Evolutionary conservation across 2,329 filamentous ascomycete species (phyloP), one percentile per base, ranked within the genome.

Genomic region (Monilinia vaccinii-corymbosi): DNA sequence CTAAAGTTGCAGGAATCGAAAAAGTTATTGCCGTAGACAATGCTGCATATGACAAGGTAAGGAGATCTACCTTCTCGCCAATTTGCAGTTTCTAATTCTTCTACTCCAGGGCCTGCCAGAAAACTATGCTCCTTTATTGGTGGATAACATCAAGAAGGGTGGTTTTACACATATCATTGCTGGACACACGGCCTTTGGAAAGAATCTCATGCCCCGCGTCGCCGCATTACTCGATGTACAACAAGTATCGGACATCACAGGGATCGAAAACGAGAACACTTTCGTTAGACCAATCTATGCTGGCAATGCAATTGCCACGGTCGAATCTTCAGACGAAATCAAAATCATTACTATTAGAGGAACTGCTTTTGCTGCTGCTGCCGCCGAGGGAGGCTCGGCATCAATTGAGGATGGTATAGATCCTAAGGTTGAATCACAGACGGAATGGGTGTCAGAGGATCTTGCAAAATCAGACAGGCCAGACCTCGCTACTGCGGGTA

Each of bases 241-340:
- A 76, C 92, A 96, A 73, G 85, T 99, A 63, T 96, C 92, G 48
- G 94, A 99, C 73, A 89, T 97, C 67, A 97, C 86, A 21, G 80
- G 76, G 1, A 88, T 99, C 71, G 85, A 97, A 75, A 84, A 84
- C 74, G 92, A 96, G 74, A 92, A 93, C 74, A 97, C 91, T 14
- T 99, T 99, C 71, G 88, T 97, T 59, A 88, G 94, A 60, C 93
- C 94, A 32, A 97, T 99, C 71, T 99, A 99, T 74, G 94, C 94
- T 61, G 94, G 94, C 59, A 99, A 99, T 72, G 94, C 93, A 51
- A 96, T 99, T 71, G 84, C 95, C 40, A 99, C 94, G 11, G 92
- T 99, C 61, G 89, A 97, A 75, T 96, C 91, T 3, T 83, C 83
- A 64, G 94, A 99, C 71, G 73, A 80, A 18, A 83, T 91, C 73